Percentiles rank a stretch among this genome's conserved stretches.
Conservation (phyloP, 768 basidiomycete genomes). For the Sarcodon aspratus region DNA sequence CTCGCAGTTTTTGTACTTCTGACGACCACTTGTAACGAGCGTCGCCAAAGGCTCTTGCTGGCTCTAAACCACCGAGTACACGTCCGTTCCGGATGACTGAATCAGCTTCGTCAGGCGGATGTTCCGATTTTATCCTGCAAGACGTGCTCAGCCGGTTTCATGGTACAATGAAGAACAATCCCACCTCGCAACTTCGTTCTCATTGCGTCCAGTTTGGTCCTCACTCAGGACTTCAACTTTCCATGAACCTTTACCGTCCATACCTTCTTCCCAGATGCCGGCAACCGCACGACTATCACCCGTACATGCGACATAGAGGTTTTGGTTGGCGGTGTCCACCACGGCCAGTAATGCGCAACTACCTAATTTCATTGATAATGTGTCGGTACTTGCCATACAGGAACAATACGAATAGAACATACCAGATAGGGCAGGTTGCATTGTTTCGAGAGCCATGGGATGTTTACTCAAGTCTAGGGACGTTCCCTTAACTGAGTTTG, state of each 20-base stretch:
- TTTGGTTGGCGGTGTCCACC: slow-evolving; percentile 72
- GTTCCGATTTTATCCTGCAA: slow-evolving; percentile 66
- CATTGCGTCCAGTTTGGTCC: slow-evolving; percentile 93
- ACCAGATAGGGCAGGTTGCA: slow-evolving; percentile 80
- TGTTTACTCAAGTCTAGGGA: slow-evolving; percentile 61
- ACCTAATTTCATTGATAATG: slow-evolving; percentile 29
- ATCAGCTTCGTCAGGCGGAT: slow-evolving; percentile 64
- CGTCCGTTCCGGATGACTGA: slow-evolving; percentile 73
- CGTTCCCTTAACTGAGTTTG: slow-evolving; percentile 32
- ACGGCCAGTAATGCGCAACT: slow-evolving; percentile 87
- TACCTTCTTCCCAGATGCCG: slow-evolving; percentile 72
- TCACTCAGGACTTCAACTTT: slow-evolving; percentile 88
- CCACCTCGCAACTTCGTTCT: slow-evolving; percentile 73
- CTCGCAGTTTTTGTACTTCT: slow-evolving; percentile 61
- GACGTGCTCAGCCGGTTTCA: neutral
- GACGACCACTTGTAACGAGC: slow-evolving; percentile 83
- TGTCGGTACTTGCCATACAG: slow-evolving; percentile 5
- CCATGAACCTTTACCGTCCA: slow-evolving; percentile 67
- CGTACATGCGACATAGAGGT: slow-evolving; percentile 84
- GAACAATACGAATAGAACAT: slow-evolving; percentile 4
- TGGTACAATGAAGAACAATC: slow-evolving; percentile 6
- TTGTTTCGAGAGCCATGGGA: slow-evolving; percentile 56
- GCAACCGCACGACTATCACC: slow-evolving; percentile 96
- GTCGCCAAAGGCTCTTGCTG: slow-evolving; percentile 80
- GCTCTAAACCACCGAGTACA: slow-evolving; percentile 81